Conservation (phyloP, 2,329 filamentous ascomycete species). For the Ophiostoma ulmi region DNA sequence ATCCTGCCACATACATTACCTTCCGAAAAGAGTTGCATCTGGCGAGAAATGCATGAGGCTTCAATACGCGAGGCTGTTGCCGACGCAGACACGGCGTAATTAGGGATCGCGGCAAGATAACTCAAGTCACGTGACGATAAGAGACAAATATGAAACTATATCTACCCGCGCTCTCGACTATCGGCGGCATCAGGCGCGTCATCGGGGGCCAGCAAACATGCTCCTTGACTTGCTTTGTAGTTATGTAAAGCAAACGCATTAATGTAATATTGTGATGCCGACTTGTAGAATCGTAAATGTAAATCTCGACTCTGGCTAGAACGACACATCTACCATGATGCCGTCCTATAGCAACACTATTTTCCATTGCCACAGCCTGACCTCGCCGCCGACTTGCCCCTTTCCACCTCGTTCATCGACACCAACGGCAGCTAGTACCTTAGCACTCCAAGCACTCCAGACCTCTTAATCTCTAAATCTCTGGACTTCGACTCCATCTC, state of each 20-base stretch:
- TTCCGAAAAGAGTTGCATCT: not conserved
- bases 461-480: not conserved
- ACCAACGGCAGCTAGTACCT: not conserved
- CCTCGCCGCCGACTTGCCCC: slow-evolving; percentile 5
- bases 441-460: not conserved
- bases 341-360: not conserved
- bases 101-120: not conserved
- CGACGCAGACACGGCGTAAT: too few species aligned
- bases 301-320: not conserved
- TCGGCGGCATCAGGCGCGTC: not conserved
- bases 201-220: not conserved
- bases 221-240: too few species aligned
- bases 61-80: not conserved
- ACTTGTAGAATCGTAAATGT: not conserved
- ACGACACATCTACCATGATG: not conserved
- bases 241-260: not conserved
- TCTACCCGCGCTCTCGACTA: not conserved
- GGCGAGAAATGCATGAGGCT: not conserved
- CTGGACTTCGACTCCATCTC: not conserved
- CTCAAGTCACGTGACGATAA: not conserved
- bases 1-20: not conserved
- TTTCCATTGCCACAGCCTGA: not conserved
- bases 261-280: not conserved
- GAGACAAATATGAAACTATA: not conserved
- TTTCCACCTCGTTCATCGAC: not conserved